phyloP scores from a whole-genome alignment of 2,329 filamentous ascomycete species.

The Fusarium cicatricum region DNA sequence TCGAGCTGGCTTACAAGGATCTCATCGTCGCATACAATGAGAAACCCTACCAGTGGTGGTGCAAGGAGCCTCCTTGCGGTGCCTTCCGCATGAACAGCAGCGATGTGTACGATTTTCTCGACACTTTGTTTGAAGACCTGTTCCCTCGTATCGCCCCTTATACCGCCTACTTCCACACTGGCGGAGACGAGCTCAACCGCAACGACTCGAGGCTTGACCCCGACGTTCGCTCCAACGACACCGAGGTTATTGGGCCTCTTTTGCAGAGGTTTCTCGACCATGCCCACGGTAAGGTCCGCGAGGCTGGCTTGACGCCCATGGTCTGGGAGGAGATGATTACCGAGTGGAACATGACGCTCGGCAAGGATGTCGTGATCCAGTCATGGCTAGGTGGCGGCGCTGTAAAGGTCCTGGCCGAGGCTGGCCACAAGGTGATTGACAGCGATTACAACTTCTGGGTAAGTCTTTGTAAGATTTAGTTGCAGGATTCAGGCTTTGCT shows the following conservation, averaged over 20 bases:
- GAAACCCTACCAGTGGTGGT: slow-evolving; percentile 66
- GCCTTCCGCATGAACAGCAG: slow-evolving; percentile 80
- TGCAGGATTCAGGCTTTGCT: slow-evolving; percentile 7
- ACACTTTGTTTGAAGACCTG: slow-evolving; percentile 77
- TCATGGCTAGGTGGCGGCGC: slow-evolving; percentile 75
- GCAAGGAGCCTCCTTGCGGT: slow-evolving; percentile 70
- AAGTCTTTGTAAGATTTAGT: slow-evolving; percentile 42
- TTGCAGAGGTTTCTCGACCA: slow-evolving; percentile 80
- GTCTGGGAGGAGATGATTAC: slow-evolving; percentile 91
- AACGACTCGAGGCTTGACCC: slow-evolving; percentile 73
- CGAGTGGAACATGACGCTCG: slow-evolving; percentile 79
- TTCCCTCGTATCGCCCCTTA: slow-evolving; percentile 76
- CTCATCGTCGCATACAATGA: slow-evolving; percentile 63
- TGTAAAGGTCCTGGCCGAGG: slow-evolving; percentile 65
- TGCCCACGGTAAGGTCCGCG: slow-evolving; percentile 71
- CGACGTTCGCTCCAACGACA: slow-evolving; percentile 72
- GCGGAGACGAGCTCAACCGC: slow-evolving; percentile 85
- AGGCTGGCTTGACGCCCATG: slow-evolving; percentile 73
- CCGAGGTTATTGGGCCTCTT: slow-evolving; percentile 72
- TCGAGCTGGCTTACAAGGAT: slow-evolving; percentile 61
- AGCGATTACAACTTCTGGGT: slow-evolving; percentile 83
- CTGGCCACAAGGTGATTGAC: slow-evolving; percentile 75
- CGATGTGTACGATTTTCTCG: slow-evolving; percentile 74
- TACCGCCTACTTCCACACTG: slow-evolving; percentile 81
- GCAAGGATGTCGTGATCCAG: slow-evolving; percentile 77